Evolutionary conservation across 2,329 filamentous ascomycete species (phyloP).

Genomic region (Curvularia verruculosa): DNA sequence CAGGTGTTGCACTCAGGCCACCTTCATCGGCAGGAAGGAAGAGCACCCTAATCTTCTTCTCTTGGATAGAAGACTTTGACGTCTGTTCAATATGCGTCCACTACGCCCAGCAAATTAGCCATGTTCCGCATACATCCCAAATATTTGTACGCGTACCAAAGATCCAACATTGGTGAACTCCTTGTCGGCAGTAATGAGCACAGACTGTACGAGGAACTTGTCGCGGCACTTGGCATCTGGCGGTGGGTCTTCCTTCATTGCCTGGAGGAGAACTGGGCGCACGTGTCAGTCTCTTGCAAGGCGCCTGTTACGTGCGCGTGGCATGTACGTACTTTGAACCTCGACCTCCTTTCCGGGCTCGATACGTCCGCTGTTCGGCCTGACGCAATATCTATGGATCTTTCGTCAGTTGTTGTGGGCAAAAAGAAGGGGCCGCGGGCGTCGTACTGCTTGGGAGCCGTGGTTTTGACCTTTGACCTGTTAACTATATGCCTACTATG

Average conservation of each 20-base stretch:
- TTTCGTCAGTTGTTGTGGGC: slow-evolving; percentile 26
- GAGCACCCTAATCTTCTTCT: slow-evolving; percentile 93
- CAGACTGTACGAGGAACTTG: slow-evolving; percentile 96
- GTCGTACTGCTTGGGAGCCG: slow-evolving; percentile 94
- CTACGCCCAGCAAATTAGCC: slow-evolving; percentile 54
- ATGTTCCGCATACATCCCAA: background rate
- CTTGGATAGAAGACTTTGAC: slow-evolving; percentile 78
- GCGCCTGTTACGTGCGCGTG: slow-evolving; percentile 19
- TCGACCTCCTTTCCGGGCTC: slow-evolving; percentile 89
- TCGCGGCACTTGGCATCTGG: slow-evolving; percentile 88
- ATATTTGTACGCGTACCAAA: slow-evolving; percentile 66
- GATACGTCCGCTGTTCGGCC: slow-evolving; percentile 95
- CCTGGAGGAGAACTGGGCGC: slow-evolving; percentile 82
- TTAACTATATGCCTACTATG: slow-evolving; percentile 13
- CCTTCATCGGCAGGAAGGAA: slow-evolving; percentile 72
- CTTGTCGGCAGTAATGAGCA: slow-evolving; percentile 80
- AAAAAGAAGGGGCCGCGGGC: slow-evolving; percentile 21
- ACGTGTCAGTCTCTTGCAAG: slow-evolving; percentile 34
- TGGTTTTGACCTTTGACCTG: slow-evolving; percentile 85
- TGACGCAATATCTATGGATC: slow-evolving; percentile 85
- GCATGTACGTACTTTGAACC: slow-evolving; percentile 74
- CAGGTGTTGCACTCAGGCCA: slow-evolving; percentile 38
- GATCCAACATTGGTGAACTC: slow-evolving; percentile 80
- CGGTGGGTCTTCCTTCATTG: slow-evolving; percentile 94
- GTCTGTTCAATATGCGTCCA: slow-evolving; percentile 76